phyloP scores from a whole-genome alignment of 2,329 filamentous ascomycete species.

The Xylaria sp. region DNA sequence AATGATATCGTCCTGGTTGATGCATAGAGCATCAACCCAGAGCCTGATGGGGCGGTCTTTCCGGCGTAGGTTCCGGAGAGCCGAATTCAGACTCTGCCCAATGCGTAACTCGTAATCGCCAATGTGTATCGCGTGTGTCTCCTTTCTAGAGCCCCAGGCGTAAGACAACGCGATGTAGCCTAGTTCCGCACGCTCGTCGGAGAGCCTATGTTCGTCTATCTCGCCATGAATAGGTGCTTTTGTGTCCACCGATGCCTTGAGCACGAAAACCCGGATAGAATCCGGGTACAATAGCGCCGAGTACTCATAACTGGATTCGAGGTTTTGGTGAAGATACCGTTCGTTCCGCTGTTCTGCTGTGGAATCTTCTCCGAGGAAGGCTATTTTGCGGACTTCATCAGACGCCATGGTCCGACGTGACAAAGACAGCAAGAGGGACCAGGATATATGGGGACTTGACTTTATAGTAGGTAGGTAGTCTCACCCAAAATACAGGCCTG shows the following conservation, averaged over 20 bases:
- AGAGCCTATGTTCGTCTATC: constrained; percentile 8
- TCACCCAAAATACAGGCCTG: not conserved
- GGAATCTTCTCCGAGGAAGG: not conserved
- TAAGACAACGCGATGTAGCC: constrained; percentile 11
- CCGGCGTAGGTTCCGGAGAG: constrained; percentile 6
- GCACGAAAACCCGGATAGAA: constrained; percentile 9
- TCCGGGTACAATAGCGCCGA: not conserved
- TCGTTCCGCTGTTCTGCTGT: not conserved
- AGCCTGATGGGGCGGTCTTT: not conserved
- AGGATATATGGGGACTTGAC: not conserved
- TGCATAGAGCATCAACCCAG: constrained; percentile 9
- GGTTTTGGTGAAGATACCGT: not conserved
- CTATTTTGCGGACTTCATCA: not conserved
- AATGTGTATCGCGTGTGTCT: not conserved
- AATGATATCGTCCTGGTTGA: constrained; percentile 2
- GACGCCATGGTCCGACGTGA: not conserved
- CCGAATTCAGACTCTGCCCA: not conserved
- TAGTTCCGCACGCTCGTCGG: not conserved
- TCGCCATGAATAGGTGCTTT: not conserved
- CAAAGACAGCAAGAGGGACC: not conserved
- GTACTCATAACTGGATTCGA: not conserved
- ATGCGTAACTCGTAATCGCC: not conserved
- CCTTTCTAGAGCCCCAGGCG: not conserved
- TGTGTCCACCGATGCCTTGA: not conserved
- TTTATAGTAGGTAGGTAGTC: not conserved